Base-by-base conservation (phyloP, 768 basidiomycete genomes). In the Boletus subcaerulescens region DNA sequence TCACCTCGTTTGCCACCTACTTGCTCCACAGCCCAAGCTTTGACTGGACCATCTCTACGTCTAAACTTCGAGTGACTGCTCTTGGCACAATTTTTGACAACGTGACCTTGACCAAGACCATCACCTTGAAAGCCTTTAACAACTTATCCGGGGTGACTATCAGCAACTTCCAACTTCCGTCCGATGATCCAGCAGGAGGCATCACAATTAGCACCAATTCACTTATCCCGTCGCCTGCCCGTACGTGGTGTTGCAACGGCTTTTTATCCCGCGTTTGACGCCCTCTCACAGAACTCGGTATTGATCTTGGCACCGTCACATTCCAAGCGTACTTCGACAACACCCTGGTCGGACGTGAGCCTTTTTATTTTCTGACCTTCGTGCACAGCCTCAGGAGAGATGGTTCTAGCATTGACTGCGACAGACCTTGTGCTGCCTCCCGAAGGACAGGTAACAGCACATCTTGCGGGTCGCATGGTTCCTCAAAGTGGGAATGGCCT, bases 121-220 rank as follows among this genome's bases (percentile, higher is more conserved):
- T 89, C 38, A 70, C 80, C 5, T 78, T 89, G 73, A 84, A 82
- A 62, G 88, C 86, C 5, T 89, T 89, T 68, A 84, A 89, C 55
- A 78, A 79, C 31, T 72, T 90, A 8, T 84, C 85, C 9, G 86
- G 86, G 7, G 83, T 88, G 41, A 83, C 80, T 7, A 86, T 89
- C 64, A 81, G 76, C 57, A 84, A 87, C 70, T 89, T 89, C 74
- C 72, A 83, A 63, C 74, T 89, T 52, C 87, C 87, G 1, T 78
- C 79, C 4, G 85, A 89, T 58, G 82, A 85, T 60, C 77, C 83
- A 41, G 79, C 78, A 35, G 87, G 86, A 51, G 86, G 87, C 29
- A 88, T 88, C 55, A 80, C 80, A 48, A 83, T 89, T 48, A 84
- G 84, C 59, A 86, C 85, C 5, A 84, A 86, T 65, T 79, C 85